These are phyloP conservation scores for Pyrenophora tritici-repentis DNA, from an alignment of 2,329 filamentous ascomycete genomes.

Conservation along the genomic window DNA sequence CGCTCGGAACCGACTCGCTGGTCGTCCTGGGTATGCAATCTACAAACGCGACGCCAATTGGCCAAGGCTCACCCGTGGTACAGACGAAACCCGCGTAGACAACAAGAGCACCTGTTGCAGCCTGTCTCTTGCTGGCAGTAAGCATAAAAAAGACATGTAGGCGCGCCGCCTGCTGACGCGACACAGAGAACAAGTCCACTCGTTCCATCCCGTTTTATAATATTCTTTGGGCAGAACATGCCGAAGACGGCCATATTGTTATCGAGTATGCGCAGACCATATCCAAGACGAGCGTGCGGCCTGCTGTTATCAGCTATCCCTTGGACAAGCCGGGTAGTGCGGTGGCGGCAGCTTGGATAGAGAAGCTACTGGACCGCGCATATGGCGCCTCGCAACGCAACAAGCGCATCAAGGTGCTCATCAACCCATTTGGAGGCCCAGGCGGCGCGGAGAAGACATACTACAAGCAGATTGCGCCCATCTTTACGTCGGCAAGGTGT, in stretches of 20 bases:
- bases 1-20: slow-evolving; percentile 64
- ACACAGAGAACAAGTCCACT: slow-evolving; percentile 54
- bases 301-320: slow-evolving; percentile 65
- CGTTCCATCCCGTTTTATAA: slow-evolving; percentile 77
- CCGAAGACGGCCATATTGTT: slow-evolving; percentile 61
- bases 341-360: slow-evolving; percentile 65
- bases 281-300: slow-evolving; percentile 61
- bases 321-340: slow-evolving; percentile 58
- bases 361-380: slow-evolving; percentile 67
- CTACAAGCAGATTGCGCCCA: slow-evolving; percentile 74
- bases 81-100: slow-evolving; percentile 61
- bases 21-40: slow-evolving; percentile 60
- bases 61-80: slow-evolving; percentile 6
- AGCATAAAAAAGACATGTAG: slow-evolving; percentile 4
- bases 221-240: slow-evolving; percentile 77
- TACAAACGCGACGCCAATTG: background rate
- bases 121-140: slow-evolving; percentile 56
- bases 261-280: slow-evolving; percentile 73
- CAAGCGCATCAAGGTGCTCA: slow-evolving; percentile 82
- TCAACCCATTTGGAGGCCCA: slow-evolving; percentile 90
- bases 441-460: slow-evolving; percentile 76
- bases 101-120: slow-evolving; percentile 61
- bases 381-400: slow-evolving; percentile 71
- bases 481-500: slow-evolving; percentile 82
- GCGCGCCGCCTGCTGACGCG: slow-evolving; percentile 11